Base-by-base conservation (phyloP, 139 green algal species). In the Chlorella vulgaris region DNA sequence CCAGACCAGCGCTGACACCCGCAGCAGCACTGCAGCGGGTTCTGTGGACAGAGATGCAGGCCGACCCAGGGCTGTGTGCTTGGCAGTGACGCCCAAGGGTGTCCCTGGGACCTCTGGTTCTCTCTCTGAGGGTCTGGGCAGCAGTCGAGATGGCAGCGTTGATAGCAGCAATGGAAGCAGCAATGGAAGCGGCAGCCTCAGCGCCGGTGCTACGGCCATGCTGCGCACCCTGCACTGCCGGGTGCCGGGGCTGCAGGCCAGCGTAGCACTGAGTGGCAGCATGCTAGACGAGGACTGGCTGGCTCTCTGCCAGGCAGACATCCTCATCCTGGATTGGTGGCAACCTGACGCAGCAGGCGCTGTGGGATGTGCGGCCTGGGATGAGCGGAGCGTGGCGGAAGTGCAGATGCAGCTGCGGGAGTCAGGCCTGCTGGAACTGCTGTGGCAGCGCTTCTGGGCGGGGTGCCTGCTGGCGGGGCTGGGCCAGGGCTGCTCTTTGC, bases 381-480 rank as follows among this genome's bases (percentile, higher is more conserved):
- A 63, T 35, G 50, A 51, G 36, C 35, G 35, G 39, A 29, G 1
- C 6, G 28, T 73, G 26, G 62, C 7, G 29, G 28, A 53, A 40
- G 3, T 29, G 1, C 26, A 31, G 51, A 58, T 10, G 24, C 31
- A 53, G 31, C 43, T 74, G 68, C 47, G 22, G 15, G 21, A 36
- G 6, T 2, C 29, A 18, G 67, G 65, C 1, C 31, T 87, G 58
- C 18, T 77, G 76, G 40, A 84, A 39, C 29, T 55, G 4, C 29
- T 84, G 47, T 84, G 76, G 76, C 53, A 68, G 66, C 47, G 74
- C 39, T 70, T 84, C 42, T 78, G 74, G 65, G 26, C 13, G 7
- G 83, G 83, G 26, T 29, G n/a, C 18, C 61, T 60, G 0, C 5
- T 77, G 63, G 74, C 63, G 24, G 82, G 43, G 1, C 29, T 83